These are phyloP conservation scores for Cocos nucifera DNA, from an alignment of 176 grass and related monocot species.

Conservation along the genomic window DNA sequence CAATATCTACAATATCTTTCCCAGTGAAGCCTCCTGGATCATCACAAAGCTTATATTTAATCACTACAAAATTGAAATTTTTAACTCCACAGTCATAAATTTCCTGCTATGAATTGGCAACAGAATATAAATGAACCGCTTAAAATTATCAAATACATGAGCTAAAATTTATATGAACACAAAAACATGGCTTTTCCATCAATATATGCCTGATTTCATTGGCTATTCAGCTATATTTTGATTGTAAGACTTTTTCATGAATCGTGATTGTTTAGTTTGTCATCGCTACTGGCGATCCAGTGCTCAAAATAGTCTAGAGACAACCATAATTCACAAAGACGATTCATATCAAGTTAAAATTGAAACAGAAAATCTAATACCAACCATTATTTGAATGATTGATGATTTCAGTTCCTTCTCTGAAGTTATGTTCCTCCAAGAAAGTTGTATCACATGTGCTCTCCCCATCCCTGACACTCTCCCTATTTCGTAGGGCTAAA, in stretches of 20 bases:
- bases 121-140: too few species aligned
- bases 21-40: slow-evolving; percentile 27
- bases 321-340: not conserved
- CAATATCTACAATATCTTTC: slow-evolving; percentile 42
- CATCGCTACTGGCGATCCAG: not conserved
- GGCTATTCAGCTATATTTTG: too few species aligned
- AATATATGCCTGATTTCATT: too few species aligned
- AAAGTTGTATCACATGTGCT: slow-evolving; percentile 18
- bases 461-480: slow-evolving; percentile 3
- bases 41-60: slow-evolving; percentile 18
- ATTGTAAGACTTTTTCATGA: too few species aligned
- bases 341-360: not conserved
- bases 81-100: not conserved
- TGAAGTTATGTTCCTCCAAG: slow-evolving; percentile 18
- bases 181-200: too few species aligned
- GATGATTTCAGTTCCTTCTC: slow-evolving; percentile 2
- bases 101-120: not conserved
- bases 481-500: slow-evolving; percentile 12
- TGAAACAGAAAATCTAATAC: slow-evolving; percentile 9
- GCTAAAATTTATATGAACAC: too few species aligned
- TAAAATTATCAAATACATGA: too few species aligned
- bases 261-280: too few species aligned
- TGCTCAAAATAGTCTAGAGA: slow-evolving; percentile 3
- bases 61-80: not conserved
- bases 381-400: slow-evolving; percentile 33